Percentiles rank a stretch among this genome's conserved stretches.
These are phyloP conservation scores for Tetrapisispora taiwanensis DNA, from an alignment of 805 yeast genomes.

Conservation along the genomic window DNA sequence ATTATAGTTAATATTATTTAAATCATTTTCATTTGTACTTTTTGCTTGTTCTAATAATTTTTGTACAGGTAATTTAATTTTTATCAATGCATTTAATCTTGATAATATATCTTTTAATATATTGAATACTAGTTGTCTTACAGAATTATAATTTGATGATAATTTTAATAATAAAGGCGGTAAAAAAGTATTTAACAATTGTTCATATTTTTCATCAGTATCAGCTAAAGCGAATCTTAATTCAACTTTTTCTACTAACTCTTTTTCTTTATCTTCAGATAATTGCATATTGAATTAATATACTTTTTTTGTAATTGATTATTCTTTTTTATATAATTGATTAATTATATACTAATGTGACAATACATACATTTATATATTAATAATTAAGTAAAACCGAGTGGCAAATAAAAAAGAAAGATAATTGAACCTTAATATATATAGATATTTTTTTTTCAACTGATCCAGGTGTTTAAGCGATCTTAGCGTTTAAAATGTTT, in stretches of 20 bases:
- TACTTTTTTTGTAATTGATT: no score
- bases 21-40: slow-evolving; percentile 29
- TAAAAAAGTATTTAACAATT: slow-evolving; percentile 49
- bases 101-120: slow-evolving; percentile 59
- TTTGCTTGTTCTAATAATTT: slow-evolving; percentile 57
- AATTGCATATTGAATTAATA: not conserved
- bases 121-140: slow-evolving; percentile 56
- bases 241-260: slow-evolving; percentile 67
- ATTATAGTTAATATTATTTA: slow-evolving; percentile 36
- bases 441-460: no score
- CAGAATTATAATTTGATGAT: slow-evolving; percentile 57
- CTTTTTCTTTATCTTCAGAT: slow-evolving; percentile 39
- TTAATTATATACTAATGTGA: no score
- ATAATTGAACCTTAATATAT: no score
- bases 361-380: no score
- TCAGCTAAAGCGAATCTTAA: slow-evolving; percentile 69
- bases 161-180: slow-evolving; percentile 73
- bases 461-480: no score
- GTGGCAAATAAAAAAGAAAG: no score
- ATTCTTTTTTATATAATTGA: no score
- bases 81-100: slow-evolving; percentile 46
- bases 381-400: no score
- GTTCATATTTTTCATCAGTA: slow-evolving; percentile 52
- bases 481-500: no score
- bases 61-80: slow-evolving; percentile 52